Base-by-base conservation (phyloP, 2,329 filamentous ascomycete genomes). In the Aureobasidium lini region DNA sequence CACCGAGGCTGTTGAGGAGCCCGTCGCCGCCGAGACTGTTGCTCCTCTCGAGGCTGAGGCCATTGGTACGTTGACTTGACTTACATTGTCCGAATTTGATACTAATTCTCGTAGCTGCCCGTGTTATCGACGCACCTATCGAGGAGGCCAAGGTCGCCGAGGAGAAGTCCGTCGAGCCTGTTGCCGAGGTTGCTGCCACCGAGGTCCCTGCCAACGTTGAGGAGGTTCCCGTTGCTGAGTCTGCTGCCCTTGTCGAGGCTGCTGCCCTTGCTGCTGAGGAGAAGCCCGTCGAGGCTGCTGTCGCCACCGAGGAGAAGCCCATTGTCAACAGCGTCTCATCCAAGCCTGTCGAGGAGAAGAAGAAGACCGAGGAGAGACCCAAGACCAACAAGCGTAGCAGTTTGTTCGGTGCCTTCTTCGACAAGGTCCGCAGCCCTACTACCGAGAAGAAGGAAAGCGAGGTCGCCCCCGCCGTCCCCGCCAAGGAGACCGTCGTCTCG, bases 341-440 rank as follows among this genome's bases (percentile, higher is more conserved):
- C 52, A 56, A 56, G 40, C 52, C 52, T 34, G 29, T 46, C 6
- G 84, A 84, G 58, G 61, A 63, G 60, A 59, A 58, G 23, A 54
- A 60, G 40, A 63, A 59, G 44, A 60, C 61, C 40, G 66, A 69
- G 52, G 69, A 69, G 75, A 82, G 83, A 63, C 72, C 80, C 66
- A 91, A 90, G 84, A 73, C 74, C 49, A 81, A 84, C 75, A 95
- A 95, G 88, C 89, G 90, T 74, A 85, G 85, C 75, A 94, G 89
- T 65, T 86, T 92, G 69, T 95, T 95, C 76, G 84, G 84, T 68
- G 66, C 66, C 57, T 85, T 89, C 71, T 82, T 81, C 75, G 88
- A 90, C 66, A 75, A 75, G 71, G 69, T 79, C 60, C 76, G 75
- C 70, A 77, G 74, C 70, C 77, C 77, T 10, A 73, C 72, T 37